Evolutionary conservation across 768 basidiomycete genomes (phyloP).

Genomic region (Amanita rubescens): DNA sequence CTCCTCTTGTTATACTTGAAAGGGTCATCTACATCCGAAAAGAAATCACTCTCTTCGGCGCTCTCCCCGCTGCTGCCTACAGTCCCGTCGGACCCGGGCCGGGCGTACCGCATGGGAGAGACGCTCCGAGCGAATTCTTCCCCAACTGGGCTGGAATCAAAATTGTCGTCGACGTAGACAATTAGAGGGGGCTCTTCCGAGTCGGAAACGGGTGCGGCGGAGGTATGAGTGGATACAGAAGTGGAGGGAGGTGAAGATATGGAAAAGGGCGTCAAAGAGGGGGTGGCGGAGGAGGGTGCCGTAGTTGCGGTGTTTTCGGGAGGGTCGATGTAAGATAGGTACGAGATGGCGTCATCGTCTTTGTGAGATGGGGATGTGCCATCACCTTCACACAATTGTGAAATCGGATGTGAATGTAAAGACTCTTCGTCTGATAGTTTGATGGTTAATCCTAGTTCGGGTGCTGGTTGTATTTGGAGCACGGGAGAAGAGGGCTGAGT

Average conservation of each 20-base stretch:
- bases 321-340: constrained; percentile 7
- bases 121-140: constrained; percentile 10
- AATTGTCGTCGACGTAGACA: constrained; percentile 7
- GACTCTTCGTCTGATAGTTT: not conserved
- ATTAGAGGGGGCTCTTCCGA: not conserved
- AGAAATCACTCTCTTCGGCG: constrained; percentile 1
- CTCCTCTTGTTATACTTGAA: constrained; percentile 10
- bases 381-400: not conserved
- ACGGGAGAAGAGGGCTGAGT: not conserved
- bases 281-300: too few species aligned
- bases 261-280: too few species aligned
- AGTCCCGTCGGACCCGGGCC: constrained; percentile 11
- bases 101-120: constrained; percentile 18
- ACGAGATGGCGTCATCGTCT: constrained; percentile 3
- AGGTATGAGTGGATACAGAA: too few species aligned
- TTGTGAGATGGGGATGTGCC: too few species aligned
- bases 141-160: not conserved
- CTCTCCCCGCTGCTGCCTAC: not conserved
- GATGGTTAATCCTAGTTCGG: too few species aligned
- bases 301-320: too few species aligned
- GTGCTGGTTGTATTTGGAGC: too few species aligned
- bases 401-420: not conserved
- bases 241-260: too few species aligned
- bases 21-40: constrained; percentile 5
- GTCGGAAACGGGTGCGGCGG: not conserved